A percentile compares a stretch with the other conserved stretches of the same genome.
Conservation (phyloP, 139 green algal genomes). For the Chlorella sp. region DNA sequence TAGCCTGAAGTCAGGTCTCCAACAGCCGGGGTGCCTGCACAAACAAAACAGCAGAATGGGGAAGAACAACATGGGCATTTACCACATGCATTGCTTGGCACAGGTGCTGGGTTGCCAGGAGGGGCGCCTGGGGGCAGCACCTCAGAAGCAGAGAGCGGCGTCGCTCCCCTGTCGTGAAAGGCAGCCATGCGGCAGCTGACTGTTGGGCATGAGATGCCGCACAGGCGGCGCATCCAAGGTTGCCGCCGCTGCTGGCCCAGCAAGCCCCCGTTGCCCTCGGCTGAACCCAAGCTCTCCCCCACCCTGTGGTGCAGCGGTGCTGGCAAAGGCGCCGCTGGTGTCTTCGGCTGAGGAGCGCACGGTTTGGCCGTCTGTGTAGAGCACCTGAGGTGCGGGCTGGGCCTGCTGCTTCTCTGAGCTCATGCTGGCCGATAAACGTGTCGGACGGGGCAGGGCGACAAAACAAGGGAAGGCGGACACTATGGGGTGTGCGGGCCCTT, state of each 20-base stretch:
- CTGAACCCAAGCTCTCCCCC: not conserved
- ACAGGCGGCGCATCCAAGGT: not conserved
- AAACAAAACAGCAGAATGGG: not conserved
- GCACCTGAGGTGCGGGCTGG: not conserved
- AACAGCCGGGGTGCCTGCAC: not conserved
- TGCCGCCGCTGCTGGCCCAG: not conserved
- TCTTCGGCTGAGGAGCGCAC: not conserved
- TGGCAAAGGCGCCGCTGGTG: not conserved
- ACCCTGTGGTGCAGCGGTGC: not conserved
- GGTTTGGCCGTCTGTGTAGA: not conserved
- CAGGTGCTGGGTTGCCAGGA: too few species aligned
- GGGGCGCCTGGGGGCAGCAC: too few species aligned
- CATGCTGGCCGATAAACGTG: not conserved
- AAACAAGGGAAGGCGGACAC: not conserved
- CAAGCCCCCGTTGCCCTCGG: not conserved
- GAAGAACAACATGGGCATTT: too few species aligned
- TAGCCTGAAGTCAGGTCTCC: not conserved
- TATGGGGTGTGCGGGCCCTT: not conserved
- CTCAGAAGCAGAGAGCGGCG: not conserved
- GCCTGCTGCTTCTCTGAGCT: not conserved
- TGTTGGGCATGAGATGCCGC: too few species aligned
- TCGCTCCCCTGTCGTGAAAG: too few species aligned
- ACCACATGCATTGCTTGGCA: too few species aligned
- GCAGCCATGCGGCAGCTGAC: not conserved
- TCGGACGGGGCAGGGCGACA: not conserved